These are phyloP conservation scores for Angomonas deanei DNA, from an alignment of 208 protist species.

Conservation along the genomic window DNA sequence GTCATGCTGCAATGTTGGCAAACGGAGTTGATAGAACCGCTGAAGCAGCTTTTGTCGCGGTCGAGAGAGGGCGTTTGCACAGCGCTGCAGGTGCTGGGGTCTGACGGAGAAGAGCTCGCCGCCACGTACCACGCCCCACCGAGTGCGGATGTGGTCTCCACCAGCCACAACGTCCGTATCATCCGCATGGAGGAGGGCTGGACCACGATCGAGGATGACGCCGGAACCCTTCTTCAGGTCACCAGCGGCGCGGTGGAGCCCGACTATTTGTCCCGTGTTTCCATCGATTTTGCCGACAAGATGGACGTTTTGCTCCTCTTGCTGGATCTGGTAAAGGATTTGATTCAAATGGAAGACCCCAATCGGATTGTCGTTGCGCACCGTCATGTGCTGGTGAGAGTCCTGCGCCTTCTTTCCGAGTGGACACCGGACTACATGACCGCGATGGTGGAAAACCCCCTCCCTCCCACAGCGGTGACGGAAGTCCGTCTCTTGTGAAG, in stretches of 20 bases:
- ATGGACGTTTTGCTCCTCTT: neutral
- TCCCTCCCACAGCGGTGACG: neutral
- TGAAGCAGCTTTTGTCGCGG: conserved; percentile 18
- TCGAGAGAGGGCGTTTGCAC: conserved; percentile 10
- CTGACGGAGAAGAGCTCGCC: conserved; percentile 69
- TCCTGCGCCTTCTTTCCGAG: conserved; percentile 27
- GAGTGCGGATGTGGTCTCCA: conserved; percentile 15
- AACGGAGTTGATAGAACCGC: conserved; percentile 25
- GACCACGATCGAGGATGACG: conserved; percentile 41
- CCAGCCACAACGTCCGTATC: conserved; percentile 25
- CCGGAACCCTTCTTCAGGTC: conserved; percentile 28
- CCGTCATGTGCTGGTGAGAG: conserved; percentile 24
- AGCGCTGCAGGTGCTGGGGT: conserved; percentile 51
- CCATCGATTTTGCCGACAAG: neutral
- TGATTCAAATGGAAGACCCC: neutral
- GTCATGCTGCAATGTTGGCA: conserved; percentile 58
- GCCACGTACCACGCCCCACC: conserved; percentile 51
- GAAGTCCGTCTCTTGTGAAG: neutral
- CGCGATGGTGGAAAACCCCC: neutral
- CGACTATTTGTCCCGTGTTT: conserved; percentile 9
- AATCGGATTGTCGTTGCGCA: conserved; percentile 4
- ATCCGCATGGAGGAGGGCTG: conserved; percentile 40
- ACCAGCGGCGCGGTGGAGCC: conserved; percentile 48
- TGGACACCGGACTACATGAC: neutral
- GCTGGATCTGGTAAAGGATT: neutral